Base-by-base conservation (phyloP, 306 rosid species). In the Trifolium dubium region DNA sequence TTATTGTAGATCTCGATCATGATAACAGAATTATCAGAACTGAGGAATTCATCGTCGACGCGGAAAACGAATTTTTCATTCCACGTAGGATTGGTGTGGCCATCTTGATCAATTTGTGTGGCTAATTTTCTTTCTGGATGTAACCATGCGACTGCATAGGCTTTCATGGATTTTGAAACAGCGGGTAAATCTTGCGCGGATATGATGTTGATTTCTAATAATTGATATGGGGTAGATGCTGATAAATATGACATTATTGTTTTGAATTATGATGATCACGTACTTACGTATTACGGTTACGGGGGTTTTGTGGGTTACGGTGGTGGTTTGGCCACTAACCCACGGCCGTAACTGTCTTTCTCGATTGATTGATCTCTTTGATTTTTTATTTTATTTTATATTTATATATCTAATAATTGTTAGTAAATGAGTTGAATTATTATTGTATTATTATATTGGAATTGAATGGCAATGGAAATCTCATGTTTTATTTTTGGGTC, bases 61-160 rank as follows among this genome's bases (percentile, higher is more conserved):
- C 82, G 86, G 76, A 91, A 94, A 10, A 92, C 90, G 54, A 94
- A 88, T 46, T 88, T 91, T 68, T 94, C 92, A 75, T 91, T 88
- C 98, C 97, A 94, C 0, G 82, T 83, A 0, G 98, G 97, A 65
- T 70, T 79, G 14, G 81, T 87, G 51, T 84, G 75, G 10, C 96
- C 96, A 1, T 54, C 72, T 10, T 71, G 64, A 50, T 89, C 95
- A 4, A 86, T 77, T 2, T 85, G 82, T 2, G 96, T 88, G 3
- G 77, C 43, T 4, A 91, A 35, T 73, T 85, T 94, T 2, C 92
- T 86, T 6, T 86, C 71, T 0, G 92, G 89, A 29, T 85, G 58
- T 0, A 94, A 30, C 96, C 97, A 94, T 0, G 85, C 88, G 3
- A 92, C 95, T 13, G 92, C 92, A 44, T 88, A 94, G 13, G 96